Conservation (phyloP, 495 filamentous ascomycete species). For the Cercophora scortea region DNA sequence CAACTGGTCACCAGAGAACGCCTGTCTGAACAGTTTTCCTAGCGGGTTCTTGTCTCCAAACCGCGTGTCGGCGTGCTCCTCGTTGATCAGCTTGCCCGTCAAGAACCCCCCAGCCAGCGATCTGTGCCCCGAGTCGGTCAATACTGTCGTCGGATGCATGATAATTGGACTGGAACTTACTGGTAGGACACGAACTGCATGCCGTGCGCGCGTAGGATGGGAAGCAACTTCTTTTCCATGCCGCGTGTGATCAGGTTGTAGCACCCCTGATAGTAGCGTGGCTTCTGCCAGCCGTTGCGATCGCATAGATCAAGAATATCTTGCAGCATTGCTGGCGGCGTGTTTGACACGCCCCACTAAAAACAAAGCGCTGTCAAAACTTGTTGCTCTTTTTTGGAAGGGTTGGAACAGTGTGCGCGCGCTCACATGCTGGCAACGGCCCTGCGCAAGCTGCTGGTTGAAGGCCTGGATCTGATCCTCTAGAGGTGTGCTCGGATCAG, state of each 20-base stretch:
- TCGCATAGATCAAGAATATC: constrained; percentile 29
- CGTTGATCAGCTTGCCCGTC: neutral
- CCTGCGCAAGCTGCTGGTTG: constrained; percentile 21
- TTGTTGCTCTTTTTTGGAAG: too few relatives aligned
- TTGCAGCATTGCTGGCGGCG: neutral
- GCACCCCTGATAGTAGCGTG: constrained; percentile 33
- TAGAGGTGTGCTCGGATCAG: constrained; percentile 25
- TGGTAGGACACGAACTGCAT: constrained; percentile 44
- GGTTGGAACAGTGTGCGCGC: too few relatives aligned
- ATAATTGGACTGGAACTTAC: too few relatives aligned
- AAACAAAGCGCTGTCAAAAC: neutral
- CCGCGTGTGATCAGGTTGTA: constrained; percentile 35
- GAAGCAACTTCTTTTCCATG: constrained; percentile 28
- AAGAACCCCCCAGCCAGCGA: neutral
- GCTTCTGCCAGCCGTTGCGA: constrained; percentile 29
- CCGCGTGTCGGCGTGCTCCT: neutral
- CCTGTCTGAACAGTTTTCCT: neutral
- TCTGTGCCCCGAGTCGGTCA: neutral
- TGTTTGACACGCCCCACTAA: neutral
- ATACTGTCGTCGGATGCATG: constrained; percentile 28
- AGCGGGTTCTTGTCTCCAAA: neutral
- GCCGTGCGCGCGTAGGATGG: constrained; percentile 38
- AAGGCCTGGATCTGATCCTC: constrained; percentile 25
- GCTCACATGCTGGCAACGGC: neutral
- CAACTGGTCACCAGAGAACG: neutral